phyloP scores from a whole-genome alignment of 352 stramenopile genomes.

The Pythium aquatile region DNA sequence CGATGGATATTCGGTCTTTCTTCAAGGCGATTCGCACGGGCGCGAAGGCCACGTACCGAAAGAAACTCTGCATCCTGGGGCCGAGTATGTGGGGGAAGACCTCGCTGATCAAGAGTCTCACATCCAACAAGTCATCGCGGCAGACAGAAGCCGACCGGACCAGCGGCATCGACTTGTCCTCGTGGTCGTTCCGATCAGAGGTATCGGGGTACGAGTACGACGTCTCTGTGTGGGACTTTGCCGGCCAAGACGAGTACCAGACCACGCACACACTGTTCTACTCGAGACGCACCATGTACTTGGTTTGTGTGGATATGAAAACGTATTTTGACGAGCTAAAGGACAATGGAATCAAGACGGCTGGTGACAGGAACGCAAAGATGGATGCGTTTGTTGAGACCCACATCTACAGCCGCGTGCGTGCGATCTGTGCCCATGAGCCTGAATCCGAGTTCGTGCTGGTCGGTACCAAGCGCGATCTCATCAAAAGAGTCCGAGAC shows the following conservation, averaged over 20 bases:
- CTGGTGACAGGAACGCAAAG: background rate
- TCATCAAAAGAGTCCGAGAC: background rate
- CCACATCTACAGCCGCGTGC: constrained; percentile 11
- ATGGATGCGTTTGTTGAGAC: constrained; percentile 18
- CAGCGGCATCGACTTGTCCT: constrained; percentile 32
- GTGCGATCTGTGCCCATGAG: constrained; percentile 9
- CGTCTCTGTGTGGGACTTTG: constrained; percentile 21
- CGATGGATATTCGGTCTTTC: background rate
- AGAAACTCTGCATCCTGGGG: constrained; percentile 33
- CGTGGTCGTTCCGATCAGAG: constrained; percentile 25
- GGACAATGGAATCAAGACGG: background rate
- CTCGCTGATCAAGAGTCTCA: constrained; percentile 36
- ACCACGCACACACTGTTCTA: constrained; percentile 19
- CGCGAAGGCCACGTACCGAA: constrained; percentile 8
- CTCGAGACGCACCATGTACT: constrained; percentile 20
- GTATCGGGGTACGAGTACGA: background rate
- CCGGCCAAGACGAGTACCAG: constrained; percentile 22
- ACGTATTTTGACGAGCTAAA: background rate
- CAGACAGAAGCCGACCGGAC: constrained; percentile 26
- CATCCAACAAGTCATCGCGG: constrained; percentile 5
- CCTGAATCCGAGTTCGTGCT: constrained; percentile 19
- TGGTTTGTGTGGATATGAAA: constrained; percentile 18
- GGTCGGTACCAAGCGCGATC: constrained; percentile 15
- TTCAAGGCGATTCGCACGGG: background rate
- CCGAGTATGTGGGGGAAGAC: constrained; percentile 33